A percentile compares a stretch with the other conserved stretches of the same genome.
phyloP scores from a whole-genome alignment of 1,139 yeast species.

The Geotrichum australiense region DNA sequence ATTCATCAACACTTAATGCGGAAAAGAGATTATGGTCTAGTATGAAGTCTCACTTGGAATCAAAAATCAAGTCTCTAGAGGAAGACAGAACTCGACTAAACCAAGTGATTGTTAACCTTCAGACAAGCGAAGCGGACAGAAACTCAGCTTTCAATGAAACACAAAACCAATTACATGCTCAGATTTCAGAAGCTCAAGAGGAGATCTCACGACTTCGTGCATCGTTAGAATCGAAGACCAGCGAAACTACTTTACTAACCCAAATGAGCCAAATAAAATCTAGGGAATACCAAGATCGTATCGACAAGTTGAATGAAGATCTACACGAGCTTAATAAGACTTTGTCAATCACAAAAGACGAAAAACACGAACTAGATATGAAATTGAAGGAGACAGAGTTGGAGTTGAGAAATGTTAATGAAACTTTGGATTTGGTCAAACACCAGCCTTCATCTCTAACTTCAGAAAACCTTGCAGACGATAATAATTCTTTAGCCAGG shows the following conservation, averaged over 20 bases:
- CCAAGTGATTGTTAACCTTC: constrained; percentile 53
- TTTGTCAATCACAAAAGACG: constrained; percentile 39
- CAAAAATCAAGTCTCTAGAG: constrained; percentile 48
- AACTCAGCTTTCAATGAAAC: constrained; percentile 48
- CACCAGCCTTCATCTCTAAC: constrained; percentile 18
- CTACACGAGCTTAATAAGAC: constrained; percentile 39
- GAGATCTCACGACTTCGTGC: constrained; percentile 42
- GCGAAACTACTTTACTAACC: constrained; percentile 25
- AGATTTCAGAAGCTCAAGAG: constrained; percentile 47
- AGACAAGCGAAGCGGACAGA: constrained; percentile 50
- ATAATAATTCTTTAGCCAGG: constrained; percentile 22
- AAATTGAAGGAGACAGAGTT: constrained; percentile 33
- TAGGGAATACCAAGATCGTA: constrained; percentile 55
- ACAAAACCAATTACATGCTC: constrained; percentile 44
- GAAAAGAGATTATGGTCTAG: constrained; percentile 49
- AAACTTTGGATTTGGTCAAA: constrained; percentile 32
- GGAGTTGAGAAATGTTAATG: constrained; percentile 37
- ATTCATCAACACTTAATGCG: constrained; percentile 41
- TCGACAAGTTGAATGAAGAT: constrained; percentile 52
- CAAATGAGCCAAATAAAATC: constrained; percentile 27
- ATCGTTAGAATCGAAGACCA: constrained; percentile 45
- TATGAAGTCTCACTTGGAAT: constrained; percentile 45
- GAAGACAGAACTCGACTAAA: constrained; percentile 57
- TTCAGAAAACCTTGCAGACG: constrained; percentile 9
- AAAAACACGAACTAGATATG: constrained; percentile 33